These are phyloP conservation scores for Torrubiellomyces zombiae DNA, from an alignment of 2,329 filamentous ascomycete species.

Conservation along the genomic window DNA sequence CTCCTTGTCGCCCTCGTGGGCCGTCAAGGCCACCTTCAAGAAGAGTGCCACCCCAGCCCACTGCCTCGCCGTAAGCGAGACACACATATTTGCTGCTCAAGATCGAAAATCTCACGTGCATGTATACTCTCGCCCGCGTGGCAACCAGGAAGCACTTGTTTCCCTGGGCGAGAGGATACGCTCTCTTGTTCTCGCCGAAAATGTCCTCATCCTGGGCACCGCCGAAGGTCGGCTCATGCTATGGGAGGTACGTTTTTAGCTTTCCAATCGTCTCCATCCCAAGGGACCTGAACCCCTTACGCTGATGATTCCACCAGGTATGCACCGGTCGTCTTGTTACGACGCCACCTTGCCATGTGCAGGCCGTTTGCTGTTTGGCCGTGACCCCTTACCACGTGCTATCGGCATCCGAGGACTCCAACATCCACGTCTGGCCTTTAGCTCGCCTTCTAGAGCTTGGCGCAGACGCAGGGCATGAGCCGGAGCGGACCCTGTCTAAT, in stretches of 20 bases:
- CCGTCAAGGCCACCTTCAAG: slow-evolving; percentile 69
- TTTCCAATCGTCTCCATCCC: too few species aligned
- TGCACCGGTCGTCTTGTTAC: slow-evolving; percentile 61
- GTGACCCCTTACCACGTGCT: slow-evolving; percentile 57
- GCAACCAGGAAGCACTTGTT: slow-evolving; percentile 75
- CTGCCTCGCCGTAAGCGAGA: slow-evolving; percentile 61
- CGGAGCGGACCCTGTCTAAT: slow-evolving; percentile 60
- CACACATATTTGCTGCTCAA: slow-evolving; percentile 84
- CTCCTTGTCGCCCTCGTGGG: slow-evolving; percentile 59
- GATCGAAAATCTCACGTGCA: slow-evolving; percentile 82
- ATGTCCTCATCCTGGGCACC: slow-evolving; percentile 66
- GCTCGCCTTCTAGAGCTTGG: slow-evolving; percentile 50
- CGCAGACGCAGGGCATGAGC: slow-evolving; percentile 42
- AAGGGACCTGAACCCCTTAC: too few species aligned
- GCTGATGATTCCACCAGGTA: too few species aligned
- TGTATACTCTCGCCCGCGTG: slow-evolving; percentile 71
- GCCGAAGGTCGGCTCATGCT: slow-evolving; percentile 71
- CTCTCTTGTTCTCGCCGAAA: slow-evolving; percentile 54
- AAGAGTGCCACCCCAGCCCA: slow-evolving; percentile 73
- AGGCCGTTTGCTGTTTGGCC: slow-evolving; percentile 60
- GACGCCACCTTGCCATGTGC: slow-evolving; percentile 63
- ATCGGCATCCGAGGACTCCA: slow-evolving; percentile 72
- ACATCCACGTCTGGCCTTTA: slow-evolving; percentile 82
- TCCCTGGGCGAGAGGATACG: slow-evolving; percentile 78
- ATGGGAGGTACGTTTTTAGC: slow-evolving; percentile 58